Evolutionary conservation across 192 early-diverging fungal species (phyloP).

Genomic region (Dissophora ornata): DNA sequence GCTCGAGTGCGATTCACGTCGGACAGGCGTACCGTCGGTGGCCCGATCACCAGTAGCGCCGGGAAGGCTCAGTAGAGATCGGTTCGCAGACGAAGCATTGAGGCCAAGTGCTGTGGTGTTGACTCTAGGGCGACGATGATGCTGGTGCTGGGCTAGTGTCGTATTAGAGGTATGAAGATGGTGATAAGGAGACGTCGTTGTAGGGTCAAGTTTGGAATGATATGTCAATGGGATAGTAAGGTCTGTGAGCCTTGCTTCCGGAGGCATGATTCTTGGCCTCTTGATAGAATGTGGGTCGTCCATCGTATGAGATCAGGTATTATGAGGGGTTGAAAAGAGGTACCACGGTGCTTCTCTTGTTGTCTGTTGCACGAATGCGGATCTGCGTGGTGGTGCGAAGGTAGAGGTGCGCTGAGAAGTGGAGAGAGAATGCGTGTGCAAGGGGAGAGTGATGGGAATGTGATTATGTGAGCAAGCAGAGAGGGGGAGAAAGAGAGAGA

Average conservation of each 20-base stretch:
- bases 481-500: no score
- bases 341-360: no score
- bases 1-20: slow-evolving; percentile 12
- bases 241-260: slow-evolving; percentile 9
- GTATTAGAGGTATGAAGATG: no score
- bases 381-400: no score
- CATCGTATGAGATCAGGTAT: slow-evolving; percentile 22
- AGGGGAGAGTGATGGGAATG: no score
- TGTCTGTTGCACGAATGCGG: no score
- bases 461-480: no score
- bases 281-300: slow-evolving; percentile 41
- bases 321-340: no score
- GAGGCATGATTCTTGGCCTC: slow-evolving; percentile 41
- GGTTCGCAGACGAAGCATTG: slow-evolving; percentile 8
- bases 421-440: no score
- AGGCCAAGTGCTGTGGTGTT: slow-evolving; percentile 15
- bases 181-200: no score
- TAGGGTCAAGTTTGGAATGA: no score
- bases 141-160: not conserved
- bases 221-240: not conserved
- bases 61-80: slow-evolving; percentile 3
- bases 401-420: no score
- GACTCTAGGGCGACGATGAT: not conserved
- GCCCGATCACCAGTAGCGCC: not conserved
- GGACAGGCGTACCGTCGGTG: not conserved